A percentile compares a stretch with the other conserved stretches of the same genome.
These are phyloP conservation scores for Yamagishiella unicocca DNA, from an alignment of 139 green algal genomes.

Conservation along the genomic window DNA sequence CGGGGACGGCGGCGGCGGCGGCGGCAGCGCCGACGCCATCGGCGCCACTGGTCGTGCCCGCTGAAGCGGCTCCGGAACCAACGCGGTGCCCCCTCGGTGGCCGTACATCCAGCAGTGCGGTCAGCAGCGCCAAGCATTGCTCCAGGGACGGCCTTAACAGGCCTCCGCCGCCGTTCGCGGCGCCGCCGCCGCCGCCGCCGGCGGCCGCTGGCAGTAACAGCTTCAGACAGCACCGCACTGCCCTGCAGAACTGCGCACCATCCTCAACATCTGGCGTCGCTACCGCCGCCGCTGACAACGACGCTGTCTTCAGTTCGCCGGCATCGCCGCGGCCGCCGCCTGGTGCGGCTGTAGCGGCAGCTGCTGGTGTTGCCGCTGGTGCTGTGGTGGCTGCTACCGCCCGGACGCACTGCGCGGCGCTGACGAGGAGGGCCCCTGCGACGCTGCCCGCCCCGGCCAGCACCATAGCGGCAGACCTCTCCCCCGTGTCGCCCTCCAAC, in stretches of 20 bases:
- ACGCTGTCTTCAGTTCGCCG: neutral
- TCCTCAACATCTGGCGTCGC: neutral
- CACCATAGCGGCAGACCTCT: neutral
- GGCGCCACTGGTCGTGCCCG: neutral
- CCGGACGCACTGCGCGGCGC: neutral
- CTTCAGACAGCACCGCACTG: neutral
- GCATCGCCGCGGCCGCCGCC: neutral
- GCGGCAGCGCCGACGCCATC: neutral
- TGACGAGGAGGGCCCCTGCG: neutral
- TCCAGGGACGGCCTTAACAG: constrained; percentile 22
- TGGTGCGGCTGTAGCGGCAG: neutral
- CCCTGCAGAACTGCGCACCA: neutral
- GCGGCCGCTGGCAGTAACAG: neutral
- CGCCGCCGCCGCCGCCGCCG: neutral
- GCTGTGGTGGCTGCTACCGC: neutral
- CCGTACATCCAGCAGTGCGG: neutral
- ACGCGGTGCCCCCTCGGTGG: neutral
- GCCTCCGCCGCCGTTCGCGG: neutral
- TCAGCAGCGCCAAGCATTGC: constrained; percentile 9
- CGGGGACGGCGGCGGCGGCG: no score
- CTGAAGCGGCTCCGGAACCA: neutral
- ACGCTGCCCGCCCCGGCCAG: neutral
- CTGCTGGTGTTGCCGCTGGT: neutral
- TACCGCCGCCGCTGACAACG: no score
- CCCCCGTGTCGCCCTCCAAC: neutral